Evolutionary conservation across 2,329 filamentous ascomycete genomes (phyloP), one percentile per base, ranked within the genome.

Genomic region (Penicillium sp.): DNA sequence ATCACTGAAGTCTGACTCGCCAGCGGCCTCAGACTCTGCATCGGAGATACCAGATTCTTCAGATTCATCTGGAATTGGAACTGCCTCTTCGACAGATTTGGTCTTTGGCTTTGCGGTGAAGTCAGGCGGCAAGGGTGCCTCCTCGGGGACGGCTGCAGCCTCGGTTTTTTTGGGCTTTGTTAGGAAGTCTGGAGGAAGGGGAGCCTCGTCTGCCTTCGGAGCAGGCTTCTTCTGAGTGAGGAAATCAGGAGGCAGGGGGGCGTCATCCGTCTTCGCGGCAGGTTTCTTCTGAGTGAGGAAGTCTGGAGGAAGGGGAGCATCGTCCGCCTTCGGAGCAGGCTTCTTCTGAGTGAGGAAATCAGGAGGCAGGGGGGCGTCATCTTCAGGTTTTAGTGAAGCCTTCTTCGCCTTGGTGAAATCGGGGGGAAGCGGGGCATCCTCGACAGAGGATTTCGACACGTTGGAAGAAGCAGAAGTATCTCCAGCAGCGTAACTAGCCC

Each of bases 381-480:
- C 64, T 32, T 66, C 64, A 16, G 39, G 40, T 44, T 56, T 58
- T 13, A 52, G 41, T 6, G 39, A 51, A 25, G 57, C n/a, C 38
- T 63, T 57, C 39, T 60, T 65, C 29, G 47, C 51, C 3, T 58
- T 31, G 13, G 64, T 40, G 38, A 61, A 61, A 52, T 64, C 61
- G 1, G 69, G 68, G 7, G 72, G 72, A 12, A 74, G 60, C 3
- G 74, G 73, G 6, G 72, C 72, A 46, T 77, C 75, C 10, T 77
- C 75, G 41, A 65, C 54, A 6, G 75, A 75, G 39, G 62, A 68
- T 50, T 72, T 74, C 6, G 75, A 77, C 6, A 72, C 70, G 51
- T 73, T 71, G 4, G 75, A 77, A 9, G 77, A 79, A 9, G 72
- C 75, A 4, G 77, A 78, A n/a, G 77, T 79, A 55, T 80, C 78